These are phyloP conservation scores for Setaria italica DNA, from an alignment of 202 grass and related monocot genomes.

Conservation along the genomic window DNA sequence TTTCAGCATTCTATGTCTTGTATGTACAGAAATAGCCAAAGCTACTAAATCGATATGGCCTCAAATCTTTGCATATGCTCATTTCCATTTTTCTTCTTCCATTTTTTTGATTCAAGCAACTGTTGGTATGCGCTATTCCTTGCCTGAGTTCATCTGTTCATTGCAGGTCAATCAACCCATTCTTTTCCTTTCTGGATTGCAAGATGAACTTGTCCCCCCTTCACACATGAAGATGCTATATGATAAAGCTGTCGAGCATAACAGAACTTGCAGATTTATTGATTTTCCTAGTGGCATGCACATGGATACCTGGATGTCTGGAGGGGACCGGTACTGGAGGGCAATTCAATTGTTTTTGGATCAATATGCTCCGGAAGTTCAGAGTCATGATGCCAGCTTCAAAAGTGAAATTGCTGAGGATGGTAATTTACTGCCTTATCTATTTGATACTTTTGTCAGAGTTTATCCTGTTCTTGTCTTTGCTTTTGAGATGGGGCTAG, in stretches of 20 bases:
- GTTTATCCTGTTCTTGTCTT: constrained; percentile 25
- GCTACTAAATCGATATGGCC: constrained; percentile 3
- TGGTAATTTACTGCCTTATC: constrained; percentile 61
- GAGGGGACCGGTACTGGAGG: constrained; percentile 93
- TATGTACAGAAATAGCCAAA: constrained; percentile 30
- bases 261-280: constrained; percentile 75
- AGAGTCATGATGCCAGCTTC: constrained; percentile 51
- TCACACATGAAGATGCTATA: constrained; percentile 86
- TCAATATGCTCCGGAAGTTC: constrained; percentile 60
- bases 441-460: background rate
- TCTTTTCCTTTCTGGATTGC: constrained; percentile 92
- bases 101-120: constrained; percentile 4
- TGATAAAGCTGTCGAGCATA: constrained; percentile 72
- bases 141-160: constrained; percentile 43
- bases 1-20: constrained; percentile 5
- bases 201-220: constrained; percentile 95
- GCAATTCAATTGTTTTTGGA: constrained; percentile 82
- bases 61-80: constrained; percentile 27
- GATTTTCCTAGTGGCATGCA: constrained; percentile 99
- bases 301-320: constrained; percentile 97
- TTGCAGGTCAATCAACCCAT: constrained; percentile 88
- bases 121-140: background rate
- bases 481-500: constrained; percentile 1
- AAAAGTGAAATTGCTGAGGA: constrained; percentile 56
- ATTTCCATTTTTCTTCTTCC: constrained; percentile 2